Base-by-base conservation (phyloP, 1,284 basidiomycete species). In the Ustilago loliicola region DNA sequence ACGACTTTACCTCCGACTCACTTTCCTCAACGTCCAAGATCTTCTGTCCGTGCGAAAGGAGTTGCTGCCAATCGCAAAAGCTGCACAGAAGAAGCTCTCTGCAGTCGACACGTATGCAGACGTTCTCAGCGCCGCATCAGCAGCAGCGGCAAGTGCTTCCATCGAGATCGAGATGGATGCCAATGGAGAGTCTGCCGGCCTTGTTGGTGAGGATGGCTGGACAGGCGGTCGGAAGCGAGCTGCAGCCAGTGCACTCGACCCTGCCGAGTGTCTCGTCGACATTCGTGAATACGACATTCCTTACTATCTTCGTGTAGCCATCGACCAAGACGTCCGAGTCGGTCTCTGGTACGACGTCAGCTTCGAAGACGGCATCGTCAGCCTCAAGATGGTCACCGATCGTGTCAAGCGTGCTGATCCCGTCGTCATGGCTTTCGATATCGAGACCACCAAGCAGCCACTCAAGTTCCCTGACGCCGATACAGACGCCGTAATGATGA, bases 401-500 rank as follows among this genome's bases (percentile, higher is more conserved):
- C 91, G 95, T 72, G 96, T 99, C 75, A 96, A 98, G 87, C 96
- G 97, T 91, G 95, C 97, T 36, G 97, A 99, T 84, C 97, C 97
- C 0, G 95, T 99, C 56, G 95, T 99, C 66, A 94, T 99, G 93
- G 97, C 97, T 0, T 99, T 91, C 87, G 97, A 99, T 91, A 99
- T 99, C 84, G 97, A 99, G 88, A 97, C 95, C 30, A 96, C 96
- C 1, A 99, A 99, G 88, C 93, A 95, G 54, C 97, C 97, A 15
- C 91, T 99, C 85, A 99, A 99, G 87, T 99, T 99, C 86, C 97
- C 97, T 0, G 97, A 99, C 88, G 93, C 95, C 80, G 91, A 92
- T 13, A 92, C 93, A 23, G 97, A 99, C 88, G 95, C 97, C 86
- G 94, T 99, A 82, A 99, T 99, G 96, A 99, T 99, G 97, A 99